Base-by-base conservation (phyloP, 345 rosid genomes). In the Bruguiera parviflora region DNA sequence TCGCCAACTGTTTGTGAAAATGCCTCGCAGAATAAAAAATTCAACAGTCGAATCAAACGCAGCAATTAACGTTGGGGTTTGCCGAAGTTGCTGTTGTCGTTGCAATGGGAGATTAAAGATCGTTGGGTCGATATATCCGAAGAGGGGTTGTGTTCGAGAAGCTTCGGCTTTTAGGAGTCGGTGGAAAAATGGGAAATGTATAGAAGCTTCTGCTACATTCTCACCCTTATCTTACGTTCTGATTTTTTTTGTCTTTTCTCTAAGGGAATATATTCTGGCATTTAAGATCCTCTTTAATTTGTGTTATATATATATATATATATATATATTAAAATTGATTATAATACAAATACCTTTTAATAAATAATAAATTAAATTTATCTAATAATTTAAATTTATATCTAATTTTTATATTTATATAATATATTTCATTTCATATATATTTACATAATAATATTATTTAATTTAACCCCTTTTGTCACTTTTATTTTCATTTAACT, bases 121-220 rank as follows among this genome's bases (percentile, higher is more conserved):
- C 3, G 43, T 27, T 53, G 66, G 61, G 53, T n/a, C 13, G 6
- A 1, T 13, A 27, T 8, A 43, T 4, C 32, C 33, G 52, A 0
- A 24, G 60, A 24, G 1, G 3, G 11, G 37, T 15, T 1, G 33
- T 2, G 21, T 56, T 77, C 84, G 37, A 74, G 84, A 77, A 77
- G 63, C n/a, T 73, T 77, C 80, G 18, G 3, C 4, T 20, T 22
- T 56, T 29, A 27, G 53, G 16, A 73, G 80, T 78, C 78, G 80
- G 76, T 84, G 83, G 68, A 29, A 6, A 5, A 53, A 64, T 16
- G 59, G 52, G 53, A 35, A 47, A 8, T 28, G 70, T 71, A 56
- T 56, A 67, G 83, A 81, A 74, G 39, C 72, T 84, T 81, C 81
- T 39, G 15, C 52, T 46, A 60, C 37, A 24, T 63, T 65, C 65